Base-by-base conservation (phyloP, 2,329 filamentous ascomycete genomes). In the Colletotrichum higginsianum region DNA sequence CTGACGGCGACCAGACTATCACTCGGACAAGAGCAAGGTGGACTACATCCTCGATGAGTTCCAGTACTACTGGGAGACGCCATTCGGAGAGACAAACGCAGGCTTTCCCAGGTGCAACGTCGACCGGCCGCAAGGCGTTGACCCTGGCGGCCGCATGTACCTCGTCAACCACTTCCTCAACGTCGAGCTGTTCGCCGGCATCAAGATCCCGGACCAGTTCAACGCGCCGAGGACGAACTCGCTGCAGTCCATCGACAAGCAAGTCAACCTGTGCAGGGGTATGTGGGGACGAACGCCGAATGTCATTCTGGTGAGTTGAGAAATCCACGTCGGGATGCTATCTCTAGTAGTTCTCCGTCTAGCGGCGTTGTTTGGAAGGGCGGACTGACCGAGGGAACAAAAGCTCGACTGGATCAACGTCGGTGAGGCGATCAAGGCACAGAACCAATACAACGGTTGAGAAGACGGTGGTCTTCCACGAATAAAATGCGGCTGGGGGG, bases 41-140 rank as follows among this genome's bases (percentile, higher is more conserved):
- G 84, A 88, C 35, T 93, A 91, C 77, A 89, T 93, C 65, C 84
- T 92, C 66, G 84, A 88, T 77, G 87, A 93, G 78, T 93, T 91
- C 77, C 81, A 83, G 30, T 90, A 90, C 80, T 87, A 92, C 75
- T 95, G 92, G 84, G 93, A 96, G 79, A 96, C 92, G 55, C 85
- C 88, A 0, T 95, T 88, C 81, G 90, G 93, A 74, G 89, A 91
- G 73, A 88, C 86, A 1, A 82, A 88, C 61, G 80, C 86, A 0
- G 84, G 83, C 18, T 91, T 93, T 77, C 90, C 90, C 77, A 88
- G 87, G 52, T 96, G 93, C 82, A 83, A 83, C 13, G 85, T 93
- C 3, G 86, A 93, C 77, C 87, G 93, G 9, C 93, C 93, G 0
- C 61, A 78, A 0, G 79, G 79, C 0, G 82, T 80, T 26, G 78